Evolutionary conservation across 495 filamentous ascomycete species (phyloP).

Genomic region (Penicillium canariense): DNA sequence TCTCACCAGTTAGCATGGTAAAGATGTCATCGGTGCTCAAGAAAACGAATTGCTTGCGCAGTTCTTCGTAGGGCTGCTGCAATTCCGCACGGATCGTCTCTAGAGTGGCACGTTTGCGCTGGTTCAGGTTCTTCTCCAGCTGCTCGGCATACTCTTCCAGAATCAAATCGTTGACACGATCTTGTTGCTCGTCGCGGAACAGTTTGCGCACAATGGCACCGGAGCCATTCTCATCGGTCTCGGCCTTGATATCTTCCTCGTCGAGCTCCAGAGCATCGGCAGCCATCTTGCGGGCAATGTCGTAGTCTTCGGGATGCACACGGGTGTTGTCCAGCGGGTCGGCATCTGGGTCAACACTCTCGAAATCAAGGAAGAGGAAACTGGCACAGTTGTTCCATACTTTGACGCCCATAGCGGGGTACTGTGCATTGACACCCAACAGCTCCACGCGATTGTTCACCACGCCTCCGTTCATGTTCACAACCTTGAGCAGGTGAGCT

Average conservation of each 20-base stretch:
- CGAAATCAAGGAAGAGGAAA: slow-evolving; percentile 86
- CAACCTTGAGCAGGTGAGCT: slow-evolving; percentile 79
- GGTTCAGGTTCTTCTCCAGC: slow-evolving; percentile 85
- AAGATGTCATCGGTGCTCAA: slow-evolving; percentile 81
- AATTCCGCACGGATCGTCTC: slow-evolving; percentile 95
- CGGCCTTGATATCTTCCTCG: slow-evolving; percentile 95
- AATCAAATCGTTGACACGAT: slow-evolving; percentile 93
- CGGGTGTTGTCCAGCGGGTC: slow-evolving; percentile 96
- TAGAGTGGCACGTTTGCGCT: slow-evolving; percentile 91
- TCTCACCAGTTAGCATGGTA: slow-evolving; percentile 96
- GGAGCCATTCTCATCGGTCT: slow-evolving; percentile 80
- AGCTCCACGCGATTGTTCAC: slow-evolving; percentile 81
- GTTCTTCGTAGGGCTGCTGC: slow-evolving; percentile 87
- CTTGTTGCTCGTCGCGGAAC: slow-evolving; percentile 84
- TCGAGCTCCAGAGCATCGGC: slow-evolving; percentile 94
- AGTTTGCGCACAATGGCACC: slow-evolving; percentile 90
- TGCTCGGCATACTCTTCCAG: slow-evolving; percentile 97
- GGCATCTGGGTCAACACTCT: slow-evolving; percentile 67
- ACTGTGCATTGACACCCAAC: slow-evolving; percentile 77
- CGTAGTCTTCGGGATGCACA: slow-evolving; percentile 97
- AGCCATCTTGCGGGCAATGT: slow-evolving; percentile 95
- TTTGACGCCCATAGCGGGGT: slow-evolving; percentile 79
- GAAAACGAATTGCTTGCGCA: slow-evolving; percentile 74
- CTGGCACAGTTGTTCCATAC: slow-evolving; percentile 97
- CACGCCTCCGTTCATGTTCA: slow-evolving; percentile 82